Evolutionary conservation across 2,329 filamentous ascomycete species (phyloP), one percentile per base, ranked within the genome.

Genomic region (Cryphonectria parasitica): DNA sequence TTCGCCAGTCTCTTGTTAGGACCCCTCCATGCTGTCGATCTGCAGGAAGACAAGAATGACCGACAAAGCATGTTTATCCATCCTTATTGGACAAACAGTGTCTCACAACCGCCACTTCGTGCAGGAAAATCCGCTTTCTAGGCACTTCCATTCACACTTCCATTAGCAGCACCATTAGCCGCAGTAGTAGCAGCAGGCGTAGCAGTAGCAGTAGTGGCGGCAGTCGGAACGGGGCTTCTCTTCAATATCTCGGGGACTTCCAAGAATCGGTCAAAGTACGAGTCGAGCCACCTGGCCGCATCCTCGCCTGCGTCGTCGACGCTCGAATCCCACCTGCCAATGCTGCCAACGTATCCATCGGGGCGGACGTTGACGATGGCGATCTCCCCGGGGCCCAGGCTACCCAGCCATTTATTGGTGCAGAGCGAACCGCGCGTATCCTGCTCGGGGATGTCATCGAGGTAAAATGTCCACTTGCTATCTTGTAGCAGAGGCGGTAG

Each of bases 261-360:
- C 78, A 88, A 80, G 76, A 89, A 88, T 36, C 85, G 83, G 60
- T 81, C 81, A 74, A 87, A 88, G 75, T 89, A 89, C 22, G 78
- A 77, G 74, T 88, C 86, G 34, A 88, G 79, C 86, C 86, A 88
- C 71, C 78, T 80, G 39, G 86, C 87, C 11, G 87, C 87, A 63
- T 84, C 82, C 58, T 83, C 78, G 58, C 86, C 87, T 7, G 85
- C 79, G 58, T 84, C 84, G 68, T 86, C 85, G 39, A 85, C 76
- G 74, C 81, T 83, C 45, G 84, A 82, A 76, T 87, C 84, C 85
- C 85, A 87, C 56, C 84, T 80, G 61, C 85, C 82, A 34, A 92
- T 79, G n/a, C 85, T 88, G 1, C 91, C 91, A 5, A 93, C 88
- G 77, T 93, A 94, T 15, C 91, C 91, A 78, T 94, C 91, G 0